phyloP scores from a whole-genome alignment of 73 alveolate genomes.

The Paraurostyla sp. region DNA sequence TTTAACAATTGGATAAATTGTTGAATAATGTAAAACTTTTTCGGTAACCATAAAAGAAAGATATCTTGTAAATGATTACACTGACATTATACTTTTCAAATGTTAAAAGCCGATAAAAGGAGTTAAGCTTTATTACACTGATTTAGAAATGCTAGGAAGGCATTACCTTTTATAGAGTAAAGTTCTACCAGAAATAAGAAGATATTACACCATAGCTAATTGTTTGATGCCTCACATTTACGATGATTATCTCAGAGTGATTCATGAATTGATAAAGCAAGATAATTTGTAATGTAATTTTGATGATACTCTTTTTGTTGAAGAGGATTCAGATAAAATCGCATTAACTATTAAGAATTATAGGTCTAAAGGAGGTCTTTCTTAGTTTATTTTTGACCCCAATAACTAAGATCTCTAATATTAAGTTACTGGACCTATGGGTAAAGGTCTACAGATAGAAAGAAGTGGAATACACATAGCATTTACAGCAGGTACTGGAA shows the following conservation, averaged over 20 bases:
- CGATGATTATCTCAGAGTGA: constrained; percentile 16
- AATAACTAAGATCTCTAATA: background rate
- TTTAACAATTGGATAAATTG: constrained; percentile 23
- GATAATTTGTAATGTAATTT: background rate
- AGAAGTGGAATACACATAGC: constrained; percentile 26
- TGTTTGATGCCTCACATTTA: constrained; percentile 6
- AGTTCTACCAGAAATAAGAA: background rate
- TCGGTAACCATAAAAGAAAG: background rate
- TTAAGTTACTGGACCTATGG: constrained; percentile 43
- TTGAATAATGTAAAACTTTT: background rate
- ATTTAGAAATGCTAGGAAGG: constrained; percentile 31
- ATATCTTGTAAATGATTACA: background rate
- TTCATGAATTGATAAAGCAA: background rate
- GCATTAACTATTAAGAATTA: constrained; percentile 37
- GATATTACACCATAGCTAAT: constrained; percentile 61
- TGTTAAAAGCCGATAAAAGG: background rate
- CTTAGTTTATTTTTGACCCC: background rate
- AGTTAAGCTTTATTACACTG: background rate
- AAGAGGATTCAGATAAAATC: background rate
- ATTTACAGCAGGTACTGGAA: constrained; percentile 54
- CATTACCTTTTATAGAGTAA: constrained; percentile 20
- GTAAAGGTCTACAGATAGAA: constrained; percentile 31
- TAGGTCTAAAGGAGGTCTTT: background rate
- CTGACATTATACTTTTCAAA: background rate
- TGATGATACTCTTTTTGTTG: background rate